Evolutionary conservation across 768 basidiomycete species (phyloP).

Genomic region (Filobasidium wieringae): DNA sequence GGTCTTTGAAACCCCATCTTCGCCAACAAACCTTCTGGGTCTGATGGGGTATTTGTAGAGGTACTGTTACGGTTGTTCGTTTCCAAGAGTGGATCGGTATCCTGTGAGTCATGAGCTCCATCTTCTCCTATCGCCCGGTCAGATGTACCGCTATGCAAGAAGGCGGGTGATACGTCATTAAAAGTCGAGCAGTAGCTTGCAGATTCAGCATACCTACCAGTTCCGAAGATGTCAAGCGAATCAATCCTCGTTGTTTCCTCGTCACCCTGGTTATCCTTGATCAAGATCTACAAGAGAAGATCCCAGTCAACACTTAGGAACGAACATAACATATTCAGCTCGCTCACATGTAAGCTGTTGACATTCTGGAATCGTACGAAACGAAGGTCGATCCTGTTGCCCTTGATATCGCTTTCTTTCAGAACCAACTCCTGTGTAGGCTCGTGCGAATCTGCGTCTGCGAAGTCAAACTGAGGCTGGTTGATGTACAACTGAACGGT

Average conservation of each 20-base stretch:
- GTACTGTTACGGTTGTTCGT: too few species aligned
- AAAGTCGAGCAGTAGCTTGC: background rate
- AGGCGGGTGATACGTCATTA: background rate
- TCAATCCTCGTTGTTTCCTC: slow-evolving; percentile 39
- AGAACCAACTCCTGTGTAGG: slow-evolving; percentile 36
- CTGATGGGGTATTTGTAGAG: too few species aligned
- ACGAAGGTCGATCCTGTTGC: slow-evolving; percentile 33
- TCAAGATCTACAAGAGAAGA: slow-evolving; percentile 32
- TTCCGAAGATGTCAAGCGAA: slow-evolving; percentile 38
- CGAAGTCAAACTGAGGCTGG: slow-evolving; percentile 32
- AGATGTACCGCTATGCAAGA: background rate
- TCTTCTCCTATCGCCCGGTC: background rate
- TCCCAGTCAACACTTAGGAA: background rate
- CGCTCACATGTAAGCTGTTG: slow-evolving; percentile 15
- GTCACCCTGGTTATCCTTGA: slow-evolving; percentile 38
- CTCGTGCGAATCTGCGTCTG: slow-evolving; percentile 24
- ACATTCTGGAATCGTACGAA: slow-evolving; percentile 40
- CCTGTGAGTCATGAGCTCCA: background rate
- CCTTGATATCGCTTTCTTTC: slow-evolving; percentile 28
- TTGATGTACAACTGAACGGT: slow-evolving; percentile 38
- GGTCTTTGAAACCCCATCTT: background rate
- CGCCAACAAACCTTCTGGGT: too few species aligned
- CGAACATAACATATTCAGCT: too few species aligned
- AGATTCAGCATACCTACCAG: slow-evolving; percentile 20
- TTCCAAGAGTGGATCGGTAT: too few species aligned